A percentile compares a stretch with the other conserved stretches of the same genome.
Conservation (phyloP, 768 basidiomycete genomes). For the Mycena capillaripes region DNA sequence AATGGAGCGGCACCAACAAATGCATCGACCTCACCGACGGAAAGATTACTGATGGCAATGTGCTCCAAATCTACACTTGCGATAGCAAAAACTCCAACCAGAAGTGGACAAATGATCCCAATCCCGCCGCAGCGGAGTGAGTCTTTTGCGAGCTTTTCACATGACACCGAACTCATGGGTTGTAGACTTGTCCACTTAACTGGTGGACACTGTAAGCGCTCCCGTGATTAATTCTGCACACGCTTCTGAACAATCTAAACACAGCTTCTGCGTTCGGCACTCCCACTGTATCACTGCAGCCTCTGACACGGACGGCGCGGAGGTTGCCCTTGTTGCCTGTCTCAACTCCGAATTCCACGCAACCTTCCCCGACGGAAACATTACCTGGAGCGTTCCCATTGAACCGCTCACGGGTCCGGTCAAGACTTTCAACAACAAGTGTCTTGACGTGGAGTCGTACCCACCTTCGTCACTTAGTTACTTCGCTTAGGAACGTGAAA, state of each 20-base stretch:
- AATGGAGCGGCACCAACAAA: not conserved
- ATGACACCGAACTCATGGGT: not conserved
- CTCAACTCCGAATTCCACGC: not conserved
- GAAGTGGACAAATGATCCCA: not conserved
- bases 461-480: too few relatives aligned
- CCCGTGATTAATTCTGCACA: not conserved
- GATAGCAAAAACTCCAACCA: not conserved
- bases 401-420: not conserved
- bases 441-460: too few relatives aligned
- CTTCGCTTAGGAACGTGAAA: too few relatives aligned
- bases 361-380: constrained; percentile 16
- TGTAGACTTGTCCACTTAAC: not conserved
- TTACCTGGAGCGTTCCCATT: constrained; percentile 16
- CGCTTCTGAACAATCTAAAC: not conserved
- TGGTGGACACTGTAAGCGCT: not conserved
- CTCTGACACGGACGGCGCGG: not conserved
- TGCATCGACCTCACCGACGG: not conserved
- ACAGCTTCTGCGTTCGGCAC: not conserved
- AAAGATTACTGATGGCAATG: not conserved
- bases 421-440: constrained; percentile 17
- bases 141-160: not conserved
- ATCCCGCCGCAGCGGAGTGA: not conserved
- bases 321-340: not conserved
- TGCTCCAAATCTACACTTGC: not conserved
- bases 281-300: not conserved